Evolutionary conservation across 768 basidiomycete genomes (phyloP).

Genomic region (Rhodosporidiobolus sp.): DNA sequence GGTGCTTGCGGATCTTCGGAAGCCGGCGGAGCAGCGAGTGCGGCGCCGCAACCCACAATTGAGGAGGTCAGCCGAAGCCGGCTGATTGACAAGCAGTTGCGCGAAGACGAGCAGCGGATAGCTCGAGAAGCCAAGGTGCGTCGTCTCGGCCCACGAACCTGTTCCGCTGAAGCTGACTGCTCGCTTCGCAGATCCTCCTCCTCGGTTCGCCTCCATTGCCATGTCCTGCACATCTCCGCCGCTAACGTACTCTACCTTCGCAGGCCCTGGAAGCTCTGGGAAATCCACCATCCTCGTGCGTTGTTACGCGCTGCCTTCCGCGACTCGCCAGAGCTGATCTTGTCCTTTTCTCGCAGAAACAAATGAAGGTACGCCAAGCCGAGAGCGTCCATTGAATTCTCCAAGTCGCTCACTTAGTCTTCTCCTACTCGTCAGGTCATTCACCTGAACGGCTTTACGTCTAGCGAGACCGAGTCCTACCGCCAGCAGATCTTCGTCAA

Average conservation of each 20-base stretch:
- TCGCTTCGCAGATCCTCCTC: constrained; percentile 23
- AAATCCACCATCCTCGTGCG: constrained; percentile 40
- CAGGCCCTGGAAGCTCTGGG: constrained; percentile 33
- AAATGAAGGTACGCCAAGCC: constrained; percentile 41
- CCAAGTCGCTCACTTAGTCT: neutral
- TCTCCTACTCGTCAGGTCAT: constrained; percentile 61
- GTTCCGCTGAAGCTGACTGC: neutral
- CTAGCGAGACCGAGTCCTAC: constrained; percentile 79
- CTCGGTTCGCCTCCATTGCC: constrained; percentile 10
- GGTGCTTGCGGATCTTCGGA: constrained; percentile 30
- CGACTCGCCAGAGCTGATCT: neutral
- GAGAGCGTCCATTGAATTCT: too few species aligned
- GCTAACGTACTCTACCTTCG: neutral
- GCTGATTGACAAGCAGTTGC: constrained; percentile 23
- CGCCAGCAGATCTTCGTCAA: constrained; percentile 92
- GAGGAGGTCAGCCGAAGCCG: constrained; percentile 10
- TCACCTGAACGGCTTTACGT: constrained; percentile 76
- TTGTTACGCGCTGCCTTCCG: neutral
- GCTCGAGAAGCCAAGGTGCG: constrained; percentile 40
- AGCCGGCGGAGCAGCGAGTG: neutral
- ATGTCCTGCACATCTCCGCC: neutral
- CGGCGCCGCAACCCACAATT: constrained; percentile 3
- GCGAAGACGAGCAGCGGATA: constrained; percentile 32
- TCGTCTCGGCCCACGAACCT: rapidly evolving
- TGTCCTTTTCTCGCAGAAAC: constrained; percentile 26